Base-by-base conservation (phyloP, 2,329 filamentous ascomycete genomes). In the Hymenoscyphus salicellus region DNA sequence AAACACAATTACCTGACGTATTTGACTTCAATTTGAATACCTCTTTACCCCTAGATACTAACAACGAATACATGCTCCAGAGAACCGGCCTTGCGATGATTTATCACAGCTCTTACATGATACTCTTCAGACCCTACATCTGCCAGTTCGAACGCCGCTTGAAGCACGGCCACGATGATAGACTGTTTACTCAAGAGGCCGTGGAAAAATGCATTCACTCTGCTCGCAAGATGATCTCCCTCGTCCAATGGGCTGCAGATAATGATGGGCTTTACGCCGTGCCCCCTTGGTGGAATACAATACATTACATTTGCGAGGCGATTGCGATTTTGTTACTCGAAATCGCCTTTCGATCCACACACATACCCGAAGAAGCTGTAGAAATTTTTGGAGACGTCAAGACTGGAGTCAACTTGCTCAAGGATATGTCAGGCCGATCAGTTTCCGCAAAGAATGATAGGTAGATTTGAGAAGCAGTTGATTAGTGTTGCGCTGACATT, bases 221-320 rank as follows among this genome's bases (percentile, higher is more conserved):
- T 23, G 72, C 72, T 11, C 55, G 66, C 2, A 65, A 60, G 5
- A 71, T 70, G 61, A 72, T 73, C 3, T 41, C 52, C 4, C 65
- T 70, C 1, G 33, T 72, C 17, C 43, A 46, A 7, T 66, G 64
- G 64, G 62, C 61, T 3, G 49, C 66, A 0, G 58, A 55, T 5
- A 63, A n/a, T 55, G 46, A 58, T 11, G 49, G 62, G 23, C 46
- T 72, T 0, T 72, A 72, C 33, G 59, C 65, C 7, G 66, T 73
- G 23, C 38, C 60, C 0, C 66, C 69, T 1, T 73, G 68, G 68
- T 73, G 70, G 71, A 66, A 66, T 28, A 72, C 65, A 0, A 55
- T 73, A 6, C 70, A 73, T 52, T 72, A 70, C 46, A 38, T 73
- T 20, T 72, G 68, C 63, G 67, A 73, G 63, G 72, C 71, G 3